Evolutionary conservation across 805 yeast genomes (phyloP).

Genomic region (Barnettozyma botsteinii): DNA sequence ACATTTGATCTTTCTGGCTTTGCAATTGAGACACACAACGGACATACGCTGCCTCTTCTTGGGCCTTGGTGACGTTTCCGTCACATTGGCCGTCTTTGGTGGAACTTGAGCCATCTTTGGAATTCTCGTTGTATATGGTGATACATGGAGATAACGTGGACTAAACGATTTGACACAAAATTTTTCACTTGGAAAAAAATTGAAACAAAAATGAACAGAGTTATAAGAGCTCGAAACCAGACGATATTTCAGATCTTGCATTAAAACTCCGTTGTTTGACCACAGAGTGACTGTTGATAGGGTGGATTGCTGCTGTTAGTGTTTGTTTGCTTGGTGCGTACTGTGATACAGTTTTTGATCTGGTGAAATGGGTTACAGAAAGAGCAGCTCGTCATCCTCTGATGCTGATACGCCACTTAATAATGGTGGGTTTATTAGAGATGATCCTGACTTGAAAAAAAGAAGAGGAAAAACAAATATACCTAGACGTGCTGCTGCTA

Average conservation of each 20-base stretch:
- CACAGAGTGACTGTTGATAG: too few species aligned
- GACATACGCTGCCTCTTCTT: conserved; percentile 32
- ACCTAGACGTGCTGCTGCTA: background rate
- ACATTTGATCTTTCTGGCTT: conserved; percentile 36
- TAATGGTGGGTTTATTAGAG: conserved; percentile 24
- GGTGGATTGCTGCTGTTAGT: background rate
- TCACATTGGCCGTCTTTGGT: too few species aligned
- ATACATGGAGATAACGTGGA: background rate
- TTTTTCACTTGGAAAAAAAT: background rate
- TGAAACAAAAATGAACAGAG: too few species aligned
- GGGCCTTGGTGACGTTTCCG: conserved; percentile 9
- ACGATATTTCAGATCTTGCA: too few species aligned
- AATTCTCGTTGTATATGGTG: too few species aligned
- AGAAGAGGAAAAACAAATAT: conserved; percentile 1
- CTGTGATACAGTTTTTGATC: background rate
- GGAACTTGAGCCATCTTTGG: too few species aligned
- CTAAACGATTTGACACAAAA: background rate
- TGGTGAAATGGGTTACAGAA: background rate
- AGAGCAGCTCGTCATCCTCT: conserved; percentile 9
- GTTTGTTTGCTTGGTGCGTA: too few species aligned
- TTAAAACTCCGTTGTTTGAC: too few species aligned
- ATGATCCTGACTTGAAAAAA: conserved; percentile 22
- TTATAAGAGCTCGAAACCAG: background rate
- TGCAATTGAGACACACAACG: conserved; percentile 35
- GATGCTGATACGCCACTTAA: conserved; percentile 16